These are phyloP conservation scores for Mycosphaerella sp. DNA, from an alignment of 2,329 filamentous ascomycete species.

Conservation along the genomic window DNA sequence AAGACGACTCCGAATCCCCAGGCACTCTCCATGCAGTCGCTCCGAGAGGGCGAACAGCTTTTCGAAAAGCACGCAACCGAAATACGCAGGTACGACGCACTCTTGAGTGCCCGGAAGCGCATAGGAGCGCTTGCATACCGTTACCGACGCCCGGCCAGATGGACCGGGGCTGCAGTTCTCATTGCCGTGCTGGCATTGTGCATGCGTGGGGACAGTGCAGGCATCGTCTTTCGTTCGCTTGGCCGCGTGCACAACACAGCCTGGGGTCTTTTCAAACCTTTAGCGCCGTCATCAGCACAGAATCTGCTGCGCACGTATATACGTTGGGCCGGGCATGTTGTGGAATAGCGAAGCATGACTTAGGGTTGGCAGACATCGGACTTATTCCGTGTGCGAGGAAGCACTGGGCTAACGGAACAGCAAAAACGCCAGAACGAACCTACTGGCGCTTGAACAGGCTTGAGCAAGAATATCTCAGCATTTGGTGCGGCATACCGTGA, in stretches of 20 bases:
- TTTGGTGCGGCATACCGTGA: too few relatives aligned
- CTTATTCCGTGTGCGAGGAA: too few relatives aligned
- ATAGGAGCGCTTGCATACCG: slow-evolving; percentile 47
- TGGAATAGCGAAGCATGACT: background rate
- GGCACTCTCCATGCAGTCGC: slow-evolving; percentile 48
- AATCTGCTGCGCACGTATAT: background rate
- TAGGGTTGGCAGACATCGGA: too few relatives aligned
- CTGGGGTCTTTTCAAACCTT: background rate
- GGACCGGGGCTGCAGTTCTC: slow-evolving; percentile 49
- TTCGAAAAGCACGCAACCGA: slow-evolving; percentile 68
- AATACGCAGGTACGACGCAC: slow-evolving; percentile 47
- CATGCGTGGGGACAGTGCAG: slow-evolving; percentile 10
- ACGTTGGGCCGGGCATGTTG: background rate
- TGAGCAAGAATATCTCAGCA: too few relatives aligned
- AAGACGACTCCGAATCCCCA: slow-evolving; percentile 65
- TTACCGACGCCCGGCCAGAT: slow-evolving; percentile 59
- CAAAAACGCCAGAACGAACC: too few relatives aligned
- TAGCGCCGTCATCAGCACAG: background rate
- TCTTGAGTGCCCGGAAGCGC: slow-evolving; percentile 19
- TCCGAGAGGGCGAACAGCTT: slow-evolving; percentile 59
- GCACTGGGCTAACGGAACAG: too few relatives aligned
- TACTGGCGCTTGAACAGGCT: too few relatives aligned
- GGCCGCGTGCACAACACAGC: background rate
- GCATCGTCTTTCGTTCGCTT: slow-evolving; percentile 1
- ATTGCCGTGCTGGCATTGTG: slow-evolving; percentile 60